Percentiles rank a stretch among this genome's conserved stretches.
Evolutionary conservation across 441 rosid genomes (phyloP).

Genomic region (Isatis lusitanica): DNA sequence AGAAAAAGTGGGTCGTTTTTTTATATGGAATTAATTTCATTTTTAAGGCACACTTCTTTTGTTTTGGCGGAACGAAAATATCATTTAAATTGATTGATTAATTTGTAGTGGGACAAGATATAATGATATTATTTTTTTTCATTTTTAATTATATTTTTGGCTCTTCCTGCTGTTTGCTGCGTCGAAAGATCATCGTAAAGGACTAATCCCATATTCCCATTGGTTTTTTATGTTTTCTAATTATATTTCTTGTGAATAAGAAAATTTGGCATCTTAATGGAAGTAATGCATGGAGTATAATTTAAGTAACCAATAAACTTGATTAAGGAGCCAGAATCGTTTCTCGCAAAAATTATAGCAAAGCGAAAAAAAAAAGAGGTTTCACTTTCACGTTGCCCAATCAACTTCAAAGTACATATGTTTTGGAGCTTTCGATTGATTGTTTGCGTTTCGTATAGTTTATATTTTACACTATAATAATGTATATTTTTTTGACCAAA

Average conservation of each 20-base stretch:
- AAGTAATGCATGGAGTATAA: background rate
- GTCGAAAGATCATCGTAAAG: background rate
- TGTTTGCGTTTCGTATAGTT: too few species aligned
- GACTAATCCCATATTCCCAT: background rate
- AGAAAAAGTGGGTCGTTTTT: conserved; percentile 21
- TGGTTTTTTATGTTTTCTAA: background rate
- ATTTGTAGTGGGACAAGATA: conserved; percentile 3
- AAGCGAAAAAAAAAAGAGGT: background rate
- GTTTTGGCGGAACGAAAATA: conserved; percentile 6
- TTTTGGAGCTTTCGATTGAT: background rate
- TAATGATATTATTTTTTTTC: background rate
- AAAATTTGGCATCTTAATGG: background rate
- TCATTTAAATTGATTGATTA: conserved; percentile 15
- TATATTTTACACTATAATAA: too few species aligned
- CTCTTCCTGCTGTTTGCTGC: background rate
- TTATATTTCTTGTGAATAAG: background rate
- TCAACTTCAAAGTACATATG: background rate
- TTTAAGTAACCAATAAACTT: background rate
- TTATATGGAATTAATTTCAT: conserved; percentile 31
- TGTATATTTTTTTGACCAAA: background rate
- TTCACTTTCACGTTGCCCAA: background rate
- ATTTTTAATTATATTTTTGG: background rate
- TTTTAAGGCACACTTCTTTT: conserved; percentile 22
- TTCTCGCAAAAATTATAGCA: background rate
- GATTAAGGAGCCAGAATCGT: background rate